Conservation (phyloP, 176 grass and related monocot species). For the Chrysopogon serrulatus region DNA sequence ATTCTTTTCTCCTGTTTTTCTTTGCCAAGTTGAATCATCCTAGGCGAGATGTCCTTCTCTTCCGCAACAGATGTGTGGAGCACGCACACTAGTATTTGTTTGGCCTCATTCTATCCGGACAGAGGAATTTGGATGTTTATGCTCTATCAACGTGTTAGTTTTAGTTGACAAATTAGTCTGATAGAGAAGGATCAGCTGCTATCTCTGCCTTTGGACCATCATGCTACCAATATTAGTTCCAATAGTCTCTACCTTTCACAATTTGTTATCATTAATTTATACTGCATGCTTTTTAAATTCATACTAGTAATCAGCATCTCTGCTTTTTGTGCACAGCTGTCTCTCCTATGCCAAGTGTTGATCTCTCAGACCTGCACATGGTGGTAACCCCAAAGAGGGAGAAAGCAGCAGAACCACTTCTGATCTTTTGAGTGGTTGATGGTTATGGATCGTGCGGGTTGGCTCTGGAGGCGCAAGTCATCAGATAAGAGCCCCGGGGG, state of each 20-base stretch:
- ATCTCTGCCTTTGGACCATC: not conserved
- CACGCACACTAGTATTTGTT: not conserved
- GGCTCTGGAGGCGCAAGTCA: constrained; percentile 71
- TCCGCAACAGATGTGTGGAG: not conserved
- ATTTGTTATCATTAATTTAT: constrained; percentile 7
- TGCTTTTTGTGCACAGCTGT: not conserved
- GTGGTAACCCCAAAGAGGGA: constrained; percentile 7
- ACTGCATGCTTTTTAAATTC: constrained; percentile 9
- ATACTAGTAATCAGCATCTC: not conserved
- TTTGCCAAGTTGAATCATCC: not conserved
- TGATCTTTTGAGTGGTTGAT: constrained; percentile 25
- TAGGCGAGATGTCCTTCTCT: not conserved
- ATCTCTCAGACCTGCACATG: constrained; percentile 18
- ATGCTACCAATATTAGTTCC: not conserved
- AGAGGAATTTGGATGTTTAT: not conserved
- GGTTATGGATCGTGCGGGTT: constrained; percentile 59
- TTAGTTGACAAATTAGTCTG: not conserved
- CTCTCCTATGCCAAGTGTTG: not conserved
- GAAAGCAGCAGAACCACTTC: not conserved
- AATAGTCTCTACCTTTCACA: not conserved
- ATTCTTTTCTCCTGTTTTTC: not conserved
- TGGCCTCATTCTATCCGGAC: not conserved
- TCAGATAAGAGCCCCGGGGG: constrained; percentile 65
- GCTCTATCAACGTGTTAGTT: not conserved
- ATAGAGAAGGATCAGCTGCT: not conserved